Base-by-base conservation (phyloP, 1,284 basidiomycete species). In the Leccinum angustisporum region DNA sequence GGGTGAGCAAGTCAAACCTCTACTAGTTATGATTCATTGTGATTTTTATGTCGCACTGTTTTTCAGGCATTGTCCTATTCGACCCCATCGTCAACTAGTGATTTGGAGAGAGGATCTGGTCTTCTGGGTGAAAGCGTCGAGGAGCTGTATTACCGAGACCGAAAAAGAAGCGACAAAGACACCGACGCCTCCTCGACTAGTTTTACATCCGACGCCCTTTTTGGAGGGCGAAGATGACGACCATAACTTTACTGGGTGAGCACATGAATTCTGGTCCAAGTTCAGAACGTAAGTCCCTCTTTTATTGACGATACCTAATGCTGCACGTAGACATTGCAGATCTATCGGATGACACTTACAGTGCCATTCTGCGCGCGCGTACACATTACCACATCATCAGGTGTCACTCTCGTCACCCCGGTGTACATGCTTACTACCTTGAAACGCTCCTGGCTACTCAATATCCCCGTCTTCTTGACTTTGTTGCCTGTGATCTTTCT, bases 161-260 rank as follows among this genome's bases (percentile, higher is more conserved):
- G 38, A 36, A 64, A 63, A 48, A 57, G 62, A 3, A 74, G 70
- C 43, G 67, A 70, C 25, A 13, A 18, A 33, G 18, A 21, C 58
- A 62, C 8, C 58, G 3, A 53, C 18, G 5, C 54, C 16, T 34
- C 5, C 13, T 2, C 56, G 64, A 48, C 21, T 48, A 92, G 94
- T 96, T 21, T 62, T 93, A 25, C 92, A 92, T 74, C 88, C 94
- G 0, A 92, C 82, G 27, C 85, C 87, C 4, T 95, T 96, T 78
- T 71, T 97, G 60, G 94, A 95, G 76, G 91, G 86, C 16, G 94
- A 95, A 75, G 92, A 95, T 73, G 81, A 86, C 4, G 86, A 87
- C 3, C 90, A 94, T 68, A 95, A 96, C 73, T 97, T 97, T 81
- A 27, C 25, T 27, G 25, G 25, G 25, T 27, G 25, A 27, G 25